Evolutionary conservation across 2,329 filamentous ascomycete genomes (phyloP), one percentile per base, ranked within the genome.

Genomic region (Alternaria sp.): DNA sequence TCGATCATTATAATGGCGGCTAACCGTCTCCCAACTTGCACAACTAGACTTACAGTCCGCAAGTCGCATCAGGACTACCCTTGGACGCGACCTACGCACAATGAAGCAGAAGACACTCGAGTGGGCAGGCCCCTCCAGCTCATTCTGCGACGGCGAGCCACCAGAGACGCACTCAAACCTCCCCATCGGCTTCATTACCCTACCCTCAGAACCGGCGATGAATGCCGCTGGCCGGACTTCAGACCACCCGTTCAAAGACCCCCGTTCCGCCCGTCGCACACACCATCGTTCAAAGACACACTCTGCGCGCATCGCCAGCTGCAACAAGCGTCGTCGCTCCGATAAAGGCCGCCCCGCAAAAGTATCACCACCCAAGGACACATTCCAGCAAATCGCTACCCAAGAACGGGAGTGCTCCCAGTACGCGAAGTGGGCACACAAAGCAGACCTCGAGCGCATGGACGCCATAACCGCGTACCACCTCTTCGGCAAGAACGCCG

Each of bases 211-310:
- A 36, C 34, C 52, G 13, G 42, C 41, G 21, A 54, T 54, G 52
- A 39, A 54, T n/a, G 42, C 52, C 34, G 52, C 52, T 14, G 52
- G 52, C 24, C 41, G 52, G 33, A 40, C 33, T 21, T 48, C 52
- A 31, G 52, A 54, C 11, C 52, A 54, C 9, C 52, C 52, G 1
- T 54, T 54, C 34, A 54, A 21, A 26, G 52, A 54, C 42, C n/a
- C 49, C 3, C 26, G 52, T n/a, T 37, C 42, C 2, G 52, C 52
- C 33, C 34, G 26, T 21, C 17, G 17, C 13, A 17, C 44, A 17
- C 42, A 39, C 14, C 52, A 49, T 21, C 52, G 42, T 23, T 24
- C 42, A 1, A 48, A 31, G n/a, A 49, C 3, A 28, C 33, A 54
- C 42, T 17, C 33, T 1, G 29, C 33, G 34, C 41, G 42, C 13